phyloP scores from a whole-genome alignment of 768 basidiomycete species.

The Pleurotus djamor region DNA sequence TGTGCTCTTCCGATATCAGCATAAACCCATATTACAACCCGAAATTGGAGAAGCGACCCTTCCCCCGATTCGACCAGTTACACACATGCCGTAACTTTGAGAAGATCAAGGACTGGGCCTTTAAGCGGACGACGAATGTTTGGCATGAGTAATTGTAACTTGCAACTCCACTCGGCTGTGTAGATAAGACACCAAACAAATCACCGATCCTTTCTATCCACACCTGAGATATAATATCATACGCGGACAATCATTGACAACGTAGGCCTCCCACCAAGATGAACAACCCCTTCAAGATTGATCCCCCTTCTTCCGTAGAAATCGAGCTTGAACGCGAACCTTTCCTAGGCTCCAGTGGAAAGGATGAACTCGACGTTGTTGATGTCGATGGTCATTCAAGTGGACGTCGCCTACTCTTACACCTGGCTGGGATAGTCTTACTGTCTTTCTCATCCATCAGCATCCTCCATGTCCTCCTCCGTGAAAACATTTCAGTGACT shows the following conservation, averaged over 20 bases:
- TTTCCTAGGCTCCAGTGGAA: not conserved
- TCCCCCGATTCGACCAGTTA: not conserved
- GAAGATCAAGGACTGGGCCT: slow-evolving; percentile 15
- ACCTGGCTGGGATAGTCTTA: not conserved
- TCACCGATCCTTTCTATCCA: no score
- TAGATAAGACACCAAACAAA: no score
- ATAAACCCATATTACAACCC: slow-evolving; percentile 16
- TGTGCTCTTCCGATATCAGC: slow-evolving; percentile 17
- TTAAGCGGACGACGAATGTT: slow-evolving; percentile 1
- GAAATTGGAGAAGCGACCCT: not conserved
- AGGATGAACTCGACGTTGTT: not conserved
- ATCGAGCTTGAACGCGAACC: slow-evolving; percentile 2
- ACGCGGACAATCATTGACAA: not conserved
- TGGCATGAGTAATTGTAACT: not conserved
- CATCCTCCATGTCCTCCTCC: not conserved
- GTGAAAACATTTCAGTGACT: not conserved
- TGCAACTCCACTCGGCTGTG: no score
- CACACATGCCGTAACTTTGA: slow-evolving; percentile 18
- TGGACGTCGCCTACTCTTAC: not conserved
- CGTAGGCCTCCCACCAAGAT: not conserved
- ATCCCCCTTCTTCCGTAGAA: not conserved
- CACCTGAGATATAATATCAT: not conserved
- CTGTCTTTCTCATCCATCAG: not conserved
- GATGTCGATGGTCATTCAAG: not conserved
- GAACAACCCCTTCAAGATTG: not conserved